Conservation (phyloP, 2,329 filamentous ascomycete genomes). For the Aureobasidium sp. region DNA sequence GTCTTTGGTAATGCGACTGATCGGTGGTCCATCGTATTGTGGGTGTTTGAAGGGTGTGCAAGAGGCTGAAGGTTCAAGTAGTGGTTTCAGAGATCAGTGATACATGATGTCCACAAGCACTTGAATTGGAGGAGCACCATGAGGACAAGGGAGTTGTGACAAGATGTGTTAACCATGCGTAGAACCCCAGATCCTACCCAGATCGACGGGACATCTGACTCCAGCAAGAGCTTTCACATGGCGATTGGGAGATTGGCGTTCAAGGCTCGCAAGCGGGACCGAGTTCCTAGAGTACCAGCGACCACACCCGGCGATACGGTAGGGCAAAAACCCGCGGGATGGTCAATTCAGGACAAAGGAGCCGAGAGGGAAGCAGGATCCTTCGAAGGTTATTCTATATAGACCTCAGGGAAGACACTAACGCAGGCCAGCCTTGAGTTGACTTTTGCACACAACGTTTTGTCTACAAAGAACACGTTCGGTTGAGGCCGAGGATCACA, state of each 20-base stretch:
- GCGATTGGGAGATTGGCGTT: neutral
- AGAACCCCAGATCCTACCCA: neutral
- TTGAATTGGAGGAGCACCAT: neutral
- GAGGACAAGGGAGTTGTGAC: neutral
- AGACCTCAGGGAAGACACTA: neutral
- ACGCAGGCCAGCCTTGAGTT: neutral
- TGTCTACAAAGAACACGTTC: neutral
- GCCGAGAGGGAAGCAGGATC: neutral
- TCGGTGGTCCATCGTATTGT: neutral
- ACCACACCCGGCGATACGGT: neutral
- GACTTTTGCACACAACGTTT: neutral
- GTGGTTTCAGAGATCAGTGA: neutral
- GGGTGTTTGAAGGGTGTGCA: neutral
- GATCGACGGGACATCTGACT: neutral
- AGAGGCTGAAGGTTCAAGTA: neutral
- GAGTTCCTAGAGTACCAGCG: neutral
- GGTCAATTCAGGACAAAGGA: neutral
- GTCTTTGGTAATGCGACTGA: neutral
- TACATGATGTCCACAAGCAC: neutral
- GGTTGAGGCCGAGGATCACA: neutral
- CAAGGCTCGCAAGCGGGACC: neutral
- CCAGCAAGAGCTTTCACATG: neutral
- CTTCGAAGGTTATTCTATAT: neutral
- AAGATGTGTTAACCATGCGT: neutral
- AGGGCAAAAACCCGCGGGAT: neutral